Evolutionary conservation across 176 grass and related monocot species (phyloP).

Genomic region (Oryza meridionalis): DNA sequence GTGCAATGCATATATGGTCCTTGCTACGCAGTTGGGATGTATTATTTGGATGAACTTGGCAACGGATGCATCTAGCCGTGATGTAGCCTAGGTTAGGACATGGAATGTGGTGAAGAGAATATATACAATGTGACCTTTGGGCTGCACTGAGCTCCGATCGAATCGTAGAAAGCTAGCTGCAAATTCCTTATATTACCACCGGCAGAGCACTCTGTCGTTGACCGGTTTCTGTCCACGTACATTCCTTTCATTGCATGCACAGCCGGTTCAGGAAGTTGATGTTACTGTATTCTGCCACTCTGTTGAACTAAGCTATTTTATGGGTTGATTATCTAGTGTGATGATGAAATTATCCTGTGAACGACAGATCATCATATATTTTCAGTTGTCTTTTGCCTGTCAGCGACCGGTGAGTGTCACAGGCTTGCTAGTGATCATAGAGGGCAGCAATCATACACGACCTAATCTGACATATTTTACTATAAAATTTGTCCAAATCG

Average conservation of each 20-base stretch:
- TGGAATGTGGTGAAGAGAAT: slow-evolving; percentile 30
- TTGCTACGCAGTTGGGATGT: neutral
- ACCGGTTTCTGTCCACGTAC: slow-evolving; percentile 38
- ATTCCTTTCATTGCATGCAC: neutral
- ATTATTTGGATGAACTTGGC: slow-evolving; percentile 13
- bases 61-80: slow-evolving; percentile 54
- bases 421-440: too few species aligned
- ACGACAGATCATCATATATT: too few species aligned
- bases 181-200: slow-evolving; percentile 48
- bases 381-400: too few species aligned
- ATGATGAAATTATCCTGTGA: too few species aligned
- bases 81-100: slow-evolving; percentile 55
- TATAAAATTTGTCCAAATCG: too few species aligned
- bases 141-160: neutral
- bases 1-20: neutral
- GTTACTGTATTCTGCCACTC: too few species aligned
- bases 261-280: too few species aligned
- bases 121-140: slow-evolving; percentile 14
- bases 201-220: slow-evolving; percentile 18
- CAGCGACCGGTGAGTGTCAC: too few species aligned
- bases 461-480: too few species aligned
- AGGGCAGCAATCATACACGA: too few species aligned
- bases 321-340: too few species aligned
- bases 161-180: slow-evolving; percentile 34
- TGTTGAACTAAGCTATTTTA: too few species aligned